Conservation (phyloP, 345 rosid species). For the Eucalyptus sp. region DNA sequence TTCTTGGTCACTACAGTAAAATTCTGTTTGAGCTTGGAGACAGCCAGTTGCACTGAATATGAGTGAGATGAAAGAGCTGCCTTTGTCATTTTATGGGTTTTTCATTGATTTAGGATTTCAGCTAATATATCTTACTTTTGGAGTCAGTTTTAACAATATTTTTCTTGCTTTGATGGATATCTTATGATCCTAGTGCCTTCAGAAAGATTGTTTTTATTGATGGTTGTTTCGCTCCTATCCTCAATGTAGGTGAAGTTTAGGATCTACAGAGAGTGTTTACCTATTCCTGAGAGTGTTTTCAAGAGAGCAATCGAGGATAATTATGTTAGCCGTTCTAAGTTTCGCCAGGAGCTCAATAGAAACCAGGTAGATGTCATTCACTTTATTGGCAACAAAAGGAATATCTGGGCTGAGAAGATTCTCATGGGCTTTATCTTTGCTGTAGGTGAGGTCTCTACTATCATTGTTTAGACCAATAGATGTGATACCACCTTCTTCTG, state of each 20-base stretch:
- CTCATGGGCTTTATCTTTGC: background rate
- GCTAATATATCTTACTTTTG: background rate
- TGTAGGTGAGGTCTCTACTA: slow-evolving; percentile 11
- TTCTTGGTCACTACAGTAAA: background rate
- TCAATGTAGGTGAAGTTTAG: slow-evolving; percentile 11
- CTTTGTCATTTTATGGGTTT: background rate
- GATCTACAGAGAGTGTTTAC: slow-evolving; percentile 19
- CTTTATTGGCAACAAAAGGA: background rate
- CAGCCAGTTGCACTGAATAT: background rate
- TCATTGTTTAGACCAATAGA: slow-evolving; percentile 7
- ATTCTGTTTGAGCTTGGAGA: background rate
- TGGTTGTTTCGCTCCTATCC: background rate
- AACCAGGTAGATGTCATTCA: slow-evolving; percentile 4
- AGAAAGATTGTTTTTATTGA: background rate
- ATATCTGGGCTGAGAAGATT: background rate
- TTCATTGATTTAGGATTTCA: background rate
- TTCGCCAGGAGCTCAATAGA: slow-evolving; percentile 11
- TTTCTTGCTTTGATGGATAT: background rate
- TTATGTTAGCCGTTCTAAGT: slow-evolving; percentile 9
- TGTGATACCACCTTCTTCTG: background rate
- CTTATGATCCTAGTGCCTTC: background rate
- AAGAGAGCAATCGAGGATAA: slow-evolving; percentile 14
- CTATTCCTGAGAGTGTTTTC: slow-evolving; percentile 13
- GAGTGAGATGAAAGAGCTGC: background rate
- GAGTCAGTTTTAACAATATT: background rate